These are phyloP conservation scores for Cudoniella acicularis DNA, from an alignment of 495 filamentous ascomycete genomes.

Conservation along the genomic window DNA sequence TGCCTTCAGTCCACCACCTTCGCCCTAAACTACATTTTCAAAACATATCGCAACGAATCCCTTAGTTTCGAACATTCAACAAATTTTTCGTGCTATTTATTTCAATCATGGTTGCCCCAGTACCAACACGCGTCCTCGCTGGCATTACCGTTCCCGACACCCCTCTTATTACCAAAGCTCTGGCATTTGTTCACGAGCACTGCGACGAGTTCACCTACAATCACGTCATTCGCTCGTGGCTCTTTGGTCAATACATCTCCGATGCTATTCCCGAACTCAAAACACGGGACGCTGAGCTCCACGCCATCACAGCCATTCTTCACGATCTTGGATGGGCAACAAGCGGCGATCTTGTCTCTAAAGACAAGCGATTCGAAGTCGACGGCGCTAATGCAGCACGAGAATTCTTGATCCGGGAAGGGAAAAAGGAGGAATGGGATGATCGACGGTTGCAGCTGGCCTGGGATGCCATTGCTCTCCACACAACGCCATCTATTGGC, in stretches of 20 bases:
- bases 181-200: constrained; percentile 36
- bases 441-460: constrained; percentile 38
- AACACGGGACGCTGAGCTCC: constrained; percentile 41
- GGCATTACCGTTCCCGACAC: constrained; percentile 17
- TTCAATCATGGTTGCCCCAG: too few species aligned
- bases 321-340: constrained; percentile 54
- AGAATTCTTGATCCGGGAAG: constrained; percentile 32
- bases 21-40: too few species aligned
- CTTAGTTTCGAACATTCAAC: too few species aligned
- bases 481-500: constrained; percentile 39
- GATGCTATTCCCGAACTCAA: constrained; percentile 31
- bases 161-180: constrained; percentile 26
- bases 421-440: constrained; percentile 33
- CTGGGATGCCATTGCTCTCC: constrained; percentile 55
- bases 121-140: constrained; percentile 7
- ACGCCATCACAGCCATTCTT: constrained; percentile 43
- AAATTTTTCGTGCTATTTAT: too few species aligned
- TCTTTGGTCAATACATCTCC: constrained; percentile 40
- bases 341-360: constrained; percentile 29
- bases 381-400: constrained; percentile 48
- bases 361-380: constrained; percentile 53
- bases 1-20: too few species aligned
- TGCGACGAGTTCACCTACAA: constrained; percentile 36
- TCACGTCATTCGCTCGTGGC: constrained; percentile 44
- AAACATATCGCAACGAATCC: too few species aligned